These are phyloP conservation scores for Globisporangium parvum DNA, from an alignment of 352 stramenopile genomes.

Conservation along the genomic window DNA sequence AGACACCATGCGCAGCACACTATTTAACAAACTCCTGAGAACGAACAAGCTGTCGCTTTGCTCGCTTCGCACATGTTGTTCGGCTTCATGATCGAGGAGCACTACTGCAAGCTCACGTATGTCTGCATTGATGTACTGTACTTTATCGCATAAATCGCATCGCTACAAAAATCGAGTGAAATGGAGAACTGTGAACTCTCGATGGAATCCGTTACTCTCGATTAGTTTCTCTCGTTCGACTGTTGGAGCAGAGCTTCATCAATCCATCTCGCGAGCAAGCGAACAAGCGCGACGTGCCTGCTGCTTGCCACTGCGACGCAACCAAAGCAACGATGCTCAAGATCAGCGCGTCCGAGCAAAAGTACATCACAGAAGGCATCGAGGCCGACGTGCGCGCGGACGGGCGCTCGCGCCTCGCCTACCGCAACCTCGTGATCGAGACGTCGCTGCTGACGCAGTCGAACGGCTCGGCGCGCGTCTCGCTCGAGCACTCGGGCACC, in stretches of 20 bases:
- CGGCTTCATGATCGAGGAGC: neutral
- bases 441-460: constrained; percentile 70
- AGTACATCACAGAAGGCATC: constrained; percentile 69
- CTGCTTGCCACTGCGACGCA: neutral
- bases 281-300: neutral
- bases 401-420: constrained; percentile 52
- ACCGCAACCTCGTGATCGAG: constrained; percentile 57
- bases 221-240: neutral
- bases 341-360: constrained; percentile 67
- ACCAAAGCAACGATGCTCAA: constrained; percentile 41
- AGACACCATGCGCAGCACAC: neutral
- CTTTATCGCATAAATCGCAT: too few species aligned
- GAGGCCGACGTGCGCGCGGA: constrained; percentile 67
- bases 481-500: constrained; percentile 52
- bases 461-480: constrained; percentile 71
- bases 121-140: too few species aligned
- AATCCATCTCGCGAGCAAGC: neutral
- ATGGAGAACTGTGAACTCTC: too few species aligned
- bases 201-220: too few species aligned
- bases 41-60: too few species aligned
- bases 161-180: too few species aligned
- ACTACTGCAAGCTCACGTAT: neutral
- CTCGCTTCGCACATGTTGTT: too few species aligned
- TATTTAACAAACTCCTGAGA: neutral
- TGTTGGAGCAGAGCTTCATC: neutral